Evolutionary conservation across 2,329 filamentous ascomycete species (phyloP), one percentile per base, ranked within the genome.

Genomic region (Niveomyces coronatus): DNA sequence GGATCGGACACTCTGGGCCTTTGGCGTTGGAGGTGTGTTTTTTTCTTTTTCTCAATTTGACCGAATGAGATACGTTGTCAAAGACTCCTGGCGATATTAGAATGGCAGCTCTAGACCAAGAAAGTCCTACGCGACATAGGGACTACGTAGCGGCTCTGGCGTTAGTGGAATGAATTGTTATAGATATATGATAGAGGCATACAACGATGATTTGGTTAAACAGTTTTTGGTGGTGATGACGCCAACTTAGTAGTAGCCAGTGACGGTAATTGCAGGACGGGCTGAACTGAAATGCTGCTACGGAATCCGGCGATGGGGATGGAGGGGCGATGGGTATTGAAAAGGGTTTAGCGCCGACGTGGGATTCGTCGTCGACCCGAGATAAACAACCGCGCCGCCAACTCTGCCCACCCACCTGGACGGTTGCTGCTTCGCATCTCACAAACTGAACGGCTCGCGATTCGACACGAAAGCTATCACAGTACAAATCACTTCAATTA

Each of bases 21-120:
- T 34, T 14, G 37, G 37, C 37, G 37, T 39, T 39, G 30, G 31
- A 24, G 31, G n/a, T n/a, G n/a, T n/a, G 26, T 35, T 26, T 35
- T 29, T 35, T 26, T 10, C 16, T 31, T 27, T 33, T 13, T 19
- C 9, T 14, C n/a, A n/a, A n/a, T n/a, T n/a, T n/a, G n/a, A 26
- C 28, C 32, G 24, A 16, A 18, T 10, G 14, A 27, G 33, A 22
- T 17, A 5, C 13, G 18, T 14, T 39, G 23, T 39, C 34, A 36
- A 30, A 38, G 30, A 31, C 24, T n/a, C 13, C 14, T 28, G 15
- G 14, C 20, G 19, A 16, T 35, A 31, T 16, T 31, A 27, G 39
- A 40, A 6, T 15, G 34, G 41, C 47, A 41, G 47, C 41, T 37
- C 40, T 9, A 39, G 37, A 38, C 31, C 42, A 44, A 32, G 44